Evolutionary conservation across 148 eudicot species (phyloP).

Genomic region (Vaccinium vitisidaea): DNA sequence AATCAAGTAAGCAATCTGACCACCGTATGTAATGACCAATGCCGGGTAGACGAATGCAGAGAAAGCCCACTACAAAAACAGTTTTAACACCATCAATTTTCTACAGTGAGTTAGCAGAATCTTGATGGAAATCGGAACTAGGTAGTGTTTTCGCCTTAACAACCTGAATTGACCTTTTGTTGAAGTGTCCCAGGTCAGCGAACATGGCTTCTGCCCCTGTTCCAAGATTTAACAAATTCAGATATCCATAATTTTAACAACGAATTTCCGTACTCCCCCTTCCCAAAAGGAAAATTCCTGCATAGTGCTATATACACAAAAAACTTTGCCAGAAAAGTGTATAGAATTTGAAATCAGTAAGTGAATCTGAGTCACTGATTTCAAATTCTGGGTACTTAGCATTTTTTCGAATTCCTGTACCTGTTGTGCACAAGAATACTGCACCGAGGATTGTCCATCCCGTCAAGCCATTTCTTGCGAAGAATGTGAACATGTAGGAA

Average conservation of each 20-base stretch:
- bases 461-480: constrained; percentile 19
- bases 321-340: too few relatives aligned
- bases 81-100: background rate
- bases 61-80: constrained; percentile 8
- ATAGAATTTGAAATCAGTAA: too few relatives aligned
- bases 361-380: too few relatives aligned
- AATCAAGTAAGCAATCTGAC: background rate
- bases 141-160: constrained; percentile 2
- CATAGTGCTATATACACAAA: too few relatives aligned
- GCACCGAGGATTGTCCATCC: constrained; percentile 36
- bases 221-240: background rate
- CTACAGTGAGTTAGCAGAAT: background rate
- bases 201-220: constrained; percentile 50
- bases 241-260: background rate
- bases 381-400: too few relatives aligned
- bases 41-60: constrained; percentile 10
- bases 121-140: background rate
- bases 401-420: background rate
- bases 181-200: constrained; percentile 63
- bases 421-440: constrained; percentile 37
- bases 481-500: constrained; percentile 28
- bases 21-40: constrained; percentile 4
- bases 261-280: background rate
- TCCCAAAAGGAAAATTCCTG: background rate
- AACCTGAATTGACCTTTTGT: constrained; percentile 52